These are phyloP conservation scores for Miamiensis avidus DNA, from an alignment of 169 alveolate species.

Conservation along the genomic window DNA sequence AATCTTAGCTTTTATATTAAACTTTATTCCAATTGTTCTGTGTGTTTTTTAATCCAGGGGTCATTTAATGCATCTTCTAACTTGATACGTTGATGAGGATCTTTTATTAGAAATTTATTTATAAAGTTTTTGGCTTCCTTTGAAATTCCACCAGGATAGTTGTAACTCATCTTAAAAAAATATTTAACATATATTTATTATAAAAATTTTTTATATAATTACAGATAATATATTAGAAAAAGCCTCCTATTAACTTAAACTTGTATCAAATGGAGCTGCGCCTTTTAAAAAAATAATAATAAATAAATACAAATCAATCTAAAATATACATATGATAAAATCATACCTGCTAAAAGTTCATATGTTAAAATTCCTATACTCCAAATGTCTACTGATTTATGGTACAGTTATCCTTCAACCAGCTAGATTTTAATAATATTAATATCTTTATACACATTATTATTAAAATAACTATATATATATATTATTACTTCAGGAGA, in stretches of 20 bases:
- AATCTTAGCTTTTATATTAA: too few relatives aligned
- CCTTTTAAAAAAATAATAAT: too few relatives aligned
- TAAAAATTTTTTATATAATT: constrained; percentile 2
- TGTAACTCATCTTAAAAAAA: constrained; percentile 1
- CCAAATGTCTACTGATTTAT: constrained; percentile 50
- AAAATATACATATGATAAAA: too few relatives aligned
- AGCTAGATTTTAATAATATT: background rate
- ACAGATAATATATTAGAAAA: background rate
- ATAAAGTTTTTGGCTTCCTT: constrained; percentile 17
- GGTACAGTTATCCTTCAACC: constrained; percentile 42
- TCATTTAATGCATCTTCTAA: background rate
- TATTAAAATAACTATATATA: too few relatives aligned
- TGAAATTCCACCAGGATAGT: constrained; percentile 3
- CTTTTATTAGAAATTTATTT: constrained; percentile 5
- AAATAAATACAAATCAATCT: too few relatives aligned
- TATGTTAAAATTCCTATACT: constrained; percentile 47
- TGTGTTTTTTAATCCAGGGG: constrained; percentile 6
- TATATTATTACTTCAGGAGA: constrained; percentile 28
- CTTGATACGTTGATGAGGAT: constrained; percentile 9
- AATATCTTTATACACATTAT: too few relatives aligned
- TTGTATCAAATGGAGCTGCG: too few relatives aligned
- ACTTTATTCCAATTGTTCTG: too few relatives aligned
- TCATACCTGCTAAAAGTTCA: constrained; percentile 45
- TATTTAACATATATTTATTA: background rate
- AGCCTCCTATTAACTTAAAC: constrained; percentile 1